Percentiles rank a stretch among this genome's conserved stretches.
Conservation (phyloP, 1,284 basidiomycete species). For the Prillingera fragicola region DNA sequence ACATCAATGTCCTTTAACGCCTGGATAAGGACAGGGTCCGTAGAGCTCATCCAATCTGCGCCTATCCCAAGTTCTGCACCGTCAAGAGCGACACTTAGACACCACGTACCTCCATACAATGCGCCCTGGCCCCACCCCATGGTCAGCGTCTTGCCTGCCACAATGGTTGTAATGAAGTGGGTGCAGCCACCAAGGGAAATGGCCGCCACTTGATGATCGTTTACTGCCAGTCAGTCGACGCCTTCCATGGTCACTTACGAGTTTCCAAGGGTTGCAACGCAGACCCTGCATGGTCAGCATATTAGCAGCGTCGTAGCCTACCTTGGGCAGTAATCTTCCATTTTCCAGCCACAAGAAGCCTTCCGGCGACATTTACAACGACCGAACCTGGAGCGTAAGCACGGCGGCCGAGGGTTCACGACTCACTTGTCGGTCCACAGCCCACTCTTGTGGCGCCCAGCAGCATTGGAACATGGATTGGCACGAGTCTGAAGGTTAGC, state of each 20-base stretch:
- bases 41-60: constrained; percentile 73
- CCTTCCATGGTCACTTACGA: not conserved
- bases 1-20: constrained; percentile 69
- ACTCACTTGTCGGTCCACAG: constrained; percentile 66
- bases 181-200: constrained; percentile 81
- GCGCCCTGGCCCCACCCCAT: constrained; percentile 16
- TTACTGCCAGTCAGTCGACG: constrained; percentile 30
- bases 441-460: constrained; percentile 64
- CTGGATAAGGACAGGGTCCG: constrained; percentile 71
- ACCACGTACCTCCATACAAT: constrained; percentile 9
- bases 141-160: constrained; percentile 54
- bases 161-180: constrained; percentile 69
- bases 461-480: constrained; percentile 75
- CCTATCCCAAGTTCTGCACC: constrained; percentile 74
- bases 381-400: constrained; percentile 53
- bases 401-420: constrained; percentile 16
- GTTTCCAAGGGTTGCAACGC: constrained; percentile 45
- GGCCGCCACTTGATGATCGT: constrained; percentile 65
- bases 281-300: constrained; percentile 66
- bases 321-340: constrained; percentile 74
- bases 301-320: constrained; percentile 45
- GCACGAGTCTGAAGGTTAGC: constrained; percentile 52
- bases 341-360: constrained; percentile 58
- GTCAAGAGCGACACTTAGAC: constrained; percentile 31
- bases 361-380: constrained; percentile 73